phyloP scores from a whole-genome alignment of 305 asterid species.

The Fraxinus platypoda region DNA sequence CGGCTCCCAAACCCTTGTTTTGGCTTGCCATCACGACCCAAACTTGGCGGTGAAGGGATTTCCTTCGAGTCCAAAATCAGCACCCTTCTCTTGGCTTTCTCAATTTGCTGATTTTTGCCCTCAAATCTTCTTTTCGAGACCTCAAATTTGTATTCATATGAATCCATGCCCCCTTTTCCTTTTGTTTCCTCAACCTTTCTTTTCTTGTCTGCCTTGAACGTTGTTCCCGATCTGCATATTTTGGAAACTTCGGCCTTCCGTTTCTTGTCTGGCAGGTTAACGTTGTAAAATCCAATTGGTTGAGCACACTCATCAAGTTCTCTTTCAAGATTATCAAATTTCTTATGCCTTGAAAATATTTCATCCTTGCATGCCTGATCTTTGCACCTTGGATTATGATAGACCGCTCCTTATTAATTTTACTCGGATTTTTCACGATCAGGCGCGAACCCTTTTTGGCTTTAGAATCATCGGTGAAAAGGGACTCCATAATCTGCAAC shows the following conservation, averaged over 20 bases:
- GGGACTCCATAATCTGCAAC: neutral
- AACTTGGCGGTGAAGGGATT: neutral
- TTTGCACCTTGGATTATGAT: no score
- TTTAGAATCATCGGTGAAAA: neutral
- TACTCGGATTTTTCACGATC: neutral
- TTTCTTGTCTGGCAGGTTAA: neutral
- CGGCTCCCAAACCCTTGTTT: no score
- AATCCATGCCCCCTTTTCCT: no score
- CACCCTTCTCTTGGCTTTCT: neutral
- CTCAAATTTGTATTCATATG: neutral
- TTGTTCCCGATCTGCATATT: constrained; percentile 9
- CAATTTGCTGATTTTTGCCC: neutral
- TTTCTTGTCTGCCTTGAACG: no score
- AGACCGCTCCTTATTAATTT: no score
- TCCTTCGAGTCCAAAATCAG: neutral
- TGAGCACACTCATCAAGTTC: neutral
- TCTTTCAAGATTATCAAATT: no score
- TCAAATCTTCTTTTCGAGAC: neutral
- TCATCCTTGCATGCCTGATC: no score
- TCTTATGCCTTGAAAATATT: no score
- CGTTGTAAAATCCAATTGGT: neutral
- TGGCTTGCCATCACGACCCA: neutral
- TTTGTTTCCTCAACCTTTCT: no score
- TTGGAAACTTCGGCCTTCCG: no score
- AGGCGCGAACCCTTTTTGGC: neutral